A percentile compares a stretch with the other conserved stretches of the same genome.
Conservation (phyloP, 768 basidiomycete species). For the Suillus paluster region DNA sequence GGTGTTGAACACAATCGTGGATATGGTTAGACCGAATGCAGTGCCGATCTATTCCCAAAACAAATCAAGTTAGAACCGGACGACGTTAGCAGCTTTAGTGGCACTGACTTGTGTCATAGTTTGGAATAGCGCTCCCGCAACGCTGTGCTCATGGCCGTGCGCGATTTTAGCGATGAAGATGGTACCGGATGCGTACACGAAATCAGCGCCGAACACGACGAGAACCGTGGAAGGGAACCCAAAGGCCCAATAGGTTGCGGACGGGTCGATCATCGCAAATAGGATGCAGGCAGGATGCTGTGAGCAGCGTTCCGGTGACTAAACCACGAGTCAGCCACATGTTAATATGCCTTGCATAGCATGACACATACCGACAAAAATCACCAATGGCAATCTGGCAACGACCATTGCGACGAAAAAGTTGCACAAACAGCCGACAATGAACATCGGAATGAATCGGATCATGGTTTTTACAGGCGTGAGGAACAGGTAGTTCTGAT, state of each 20-base stretch:
- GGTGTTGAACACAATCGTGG: conserved; percentile 71
- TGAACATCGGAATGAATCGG: conserved; percentile 71
- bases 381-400: conserved; percentile 55
- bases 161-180: conserved; percentile 75
- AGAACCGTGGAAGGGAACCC: conserved; percentile 71
- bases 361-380: conserved; percentile 57
- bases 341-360: too few species aligned
- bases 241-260: conserved; percentile 70
- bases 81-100: neutral
- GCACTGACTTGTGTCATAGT: conserved; percentile 70
- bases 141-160: conserved; percentile 70
- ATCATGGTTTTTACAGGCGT: conserved; percentile 64
- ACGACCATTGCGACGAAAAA: conserved; percentile 65
- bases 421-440: conserved; percentile 69
- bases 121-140: conserved; percentile 77
- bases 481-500: conserved; percentile 63
- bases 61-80: neutral
- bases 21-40: conserved; percentile 70
- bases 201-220: conserved; percentile 77
- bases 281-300: conserved; percentile 61
- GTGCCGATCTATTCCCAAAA: conserved; percentile 57
- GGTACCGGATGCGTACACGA: conserved; percentile 74
- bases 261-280: conserved; percentile 67
- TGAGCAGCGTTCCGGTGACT: conserved; percentile 61
- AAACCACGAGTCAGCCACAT: conserved; percentile 9